These are phyloP conservation scores for Didymella lethalis DNA, from an alignment of 2,329 filamentous ascomycete genomes.

Conservation along the genomic window DNA sequence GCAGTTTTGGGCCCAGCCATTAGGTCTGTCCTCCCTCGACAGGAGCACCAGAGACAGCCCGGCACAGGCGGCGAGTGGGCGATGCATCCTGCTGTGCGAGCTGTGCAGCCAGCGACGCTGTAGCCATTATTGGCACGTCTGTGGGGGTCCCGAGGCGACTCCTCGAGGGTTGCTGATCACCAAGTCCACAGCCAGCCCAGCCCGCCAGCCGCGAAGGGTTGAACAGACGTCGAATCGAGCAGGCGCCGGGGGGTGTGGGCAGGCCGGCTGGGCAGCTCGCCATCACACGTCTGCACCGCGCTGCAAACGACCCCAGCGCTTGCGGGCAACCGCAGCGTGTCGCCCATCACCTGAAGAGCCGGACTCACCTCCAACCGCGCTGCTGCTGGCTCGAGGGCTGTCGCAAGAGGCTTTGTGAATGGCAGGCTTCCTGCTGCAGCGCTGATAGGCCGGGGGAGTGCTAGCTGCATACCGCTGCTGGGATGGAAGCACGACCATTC, in stretches of 20 bases:
- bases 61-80: conserved; percentile 4
- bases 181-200: not conserved
- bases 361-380: conserved; percentile 1
- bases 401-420: conserved; percentile 7
- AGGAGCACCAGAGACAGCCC: conserved; percentile 7
- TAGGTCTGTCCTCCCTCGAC: conserved; percentile 15
- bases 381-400: conserved; percentile 16
- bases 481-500: conserved; percentile 20
- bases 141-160: not conserved
- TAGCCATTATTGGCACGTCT: conserved; percentile 4
- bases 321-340: conserved; percentile 15
- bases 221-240: conserved; percentile 11
- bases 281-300: not conserved
- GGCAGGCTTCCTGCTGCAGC: not conserved
- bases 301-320: conserved; percentile 7
- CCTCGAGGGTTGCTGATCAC: not conserved
- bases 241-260: conserved; percentile 13
- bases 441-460: conserved; percentile 14
- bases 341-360: conserved; percentile 12
- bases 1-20: conserved; percentile 6
- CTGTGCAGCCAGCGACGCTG: conserved; percentile 12
- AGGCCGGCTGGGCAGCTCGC: not conserved
- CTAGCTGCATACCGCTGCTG: conserved; percentile 19
- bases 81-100: conserved; percentile 7
- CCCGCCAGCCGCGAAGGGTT: not conserved